These are phyloP conservation scores for Hanseniaspora clermontiae DNA, from an alignment of 805 yeast species.

Conservation along the genomic window DNA sequence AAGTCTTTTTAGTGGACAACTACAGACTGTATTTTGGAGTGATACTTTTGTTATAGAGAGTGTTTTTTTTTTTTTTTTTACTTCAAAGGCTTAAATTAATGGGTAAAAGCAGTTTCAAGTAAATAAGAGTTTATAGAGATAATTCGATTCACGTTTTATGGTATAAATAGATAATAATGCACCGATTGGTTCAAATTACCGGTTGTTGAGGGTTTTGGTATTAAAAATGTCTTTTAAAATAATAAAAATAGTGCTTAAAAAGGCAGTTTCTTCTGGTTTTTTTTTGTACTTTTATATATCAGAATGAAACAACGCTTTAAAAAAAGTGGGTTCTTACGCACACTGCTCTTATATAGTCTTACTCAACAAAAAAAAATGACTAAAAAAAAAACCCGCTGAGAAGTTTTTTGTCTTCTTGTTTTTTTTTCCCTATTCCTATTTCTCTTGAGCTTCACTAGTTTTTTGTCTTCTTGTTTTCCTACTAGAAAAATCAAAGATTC, in stretches of 20 bases:
- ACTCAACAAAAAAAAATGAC: neutral
- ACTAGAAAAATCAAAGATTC: too few species aligned
- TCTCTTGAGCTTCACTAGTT: too few species aligned
- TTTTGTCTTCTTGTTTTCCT: too few species aligned
- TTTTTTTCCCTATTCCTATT: too few species aligned
- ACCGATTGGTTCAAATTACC: neutral
- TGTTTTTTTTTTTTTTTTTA: too few species aligned
- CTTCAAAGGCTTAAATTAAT: neutral
- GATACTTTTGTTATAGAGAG: too few species aligned
- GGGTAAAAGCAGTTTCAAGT: neutral
- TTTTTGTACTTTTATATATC: too few species aligned
- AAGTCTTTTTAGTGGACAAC: neutral
- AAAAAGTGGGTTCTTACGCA: neutral
- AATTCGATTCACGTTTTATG: constrained; percentile 1
- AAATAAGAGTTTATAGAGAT: constrained; percentile 2
- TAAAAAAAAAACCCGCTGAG: neutral
- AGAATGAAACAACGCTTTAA: too few species aligned
- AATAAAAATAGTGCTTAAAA: too few species aligned
- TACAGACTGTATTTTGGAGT: neutral
- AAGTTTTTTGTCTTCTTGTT: neutral
- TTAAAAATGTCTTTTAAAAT: too few species aligned
- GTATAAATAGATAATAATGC: neutral
- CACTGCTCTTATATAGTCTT: neutral
- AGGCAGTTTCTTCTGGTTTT: too few species aligned
- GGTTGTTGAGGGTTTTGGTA: too few species aligned